Conservation (phyloP, 108 stramenopile species). For the Fistulifera solaris region DNA sequence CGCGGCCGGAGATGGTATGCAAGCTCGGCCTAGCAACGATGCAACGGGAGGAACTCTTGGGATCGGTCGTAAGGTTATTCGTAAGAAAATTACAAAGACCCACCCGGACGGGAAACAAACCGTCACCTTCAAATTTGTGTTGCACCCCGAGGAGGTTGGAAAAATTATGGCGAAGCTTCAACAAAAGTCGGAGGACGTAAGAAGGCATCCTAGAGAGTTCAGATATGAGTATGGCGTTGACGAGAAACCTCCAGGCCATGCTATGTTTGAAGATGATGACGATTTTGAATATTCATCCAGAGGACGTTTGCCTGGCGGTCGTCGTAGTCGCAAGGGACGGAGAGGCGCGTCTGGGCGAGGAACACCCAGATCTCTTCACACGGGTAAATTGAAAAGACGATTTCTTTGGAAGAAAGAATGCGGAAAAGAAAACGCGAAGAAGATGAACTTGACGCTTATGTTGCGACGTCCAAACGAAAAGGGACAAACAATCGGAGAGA, state of each 20-base stretch:
- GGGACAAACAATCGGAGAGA: conserved; percentile 74
- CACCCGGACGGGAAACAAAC: conserved; percentile 63
- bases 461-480: conserved; percentile 33
- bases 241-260: conserved; percentile 62
- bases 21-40: conserved; percentile 5
- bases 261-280: conserved; percentile 82
- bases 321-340: conserved; percentile 12
- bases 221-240: conserved; percentile 28
- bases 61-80: conserved; percentile 48
- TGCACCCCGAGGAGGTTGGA: conserved; percentile 57
- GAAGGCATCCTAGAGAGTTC: conserved; percentile 2
- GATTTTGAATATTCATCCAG: conserved; percentile 38
- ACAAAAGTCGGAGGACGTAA: conserved; percentile 19
- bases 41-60: neutral
- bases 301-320: conserved; percentile 8
- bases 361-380: conserved; percentile 19
- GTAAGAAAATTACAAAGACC: conserved; percentile 68
- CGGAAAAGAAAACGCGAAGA: conserved; percentile 61
- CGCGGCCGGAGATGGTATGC: conserved; percentile 45
- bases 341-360: conserved; percentile 10
- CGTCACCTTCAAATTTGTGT: conserved; percentile 79
- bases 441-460: conserved; percentile 68
- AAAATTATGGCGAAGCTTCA: conserved; percentile 34
- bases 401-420: conserved; percentile 42
- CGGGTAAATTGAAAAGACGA: conserved; percentile 34